phyloP scores from a whole-genome alignment of 2,329 filamentous ascomycete species.

The Phoma herbarum region DNA sequence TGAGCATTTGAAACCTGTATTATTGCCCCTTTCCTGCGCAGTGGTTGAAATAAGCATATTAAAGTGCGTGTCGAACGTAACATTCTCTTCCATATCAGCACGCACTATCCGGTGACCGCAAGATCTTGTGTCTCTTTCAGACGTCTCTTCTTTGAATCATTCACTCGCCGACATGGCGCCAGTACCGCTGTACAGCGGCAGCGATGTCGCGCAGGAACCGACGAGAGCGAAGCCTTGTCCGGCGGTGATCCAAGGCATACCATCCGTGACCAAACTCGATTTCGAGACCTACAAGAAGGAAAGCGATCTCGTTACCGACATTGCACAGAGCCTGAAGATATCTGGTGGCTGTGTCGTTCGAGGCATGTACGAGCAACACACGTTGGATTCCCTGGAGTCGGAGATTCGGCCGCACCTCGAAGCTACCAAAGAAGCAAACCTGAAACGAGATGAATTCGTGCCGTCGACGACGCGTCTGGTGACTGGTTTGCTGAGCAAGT shows the following conservation, averaged over 20 bases:
- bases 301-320: neutral
- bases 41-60: neutral
- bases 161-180: neutral
- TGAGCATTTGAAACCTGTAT: neutral
- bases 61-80: too few relatives aligned
- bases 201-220: neutral
- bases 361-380: neutral
- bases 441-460: neutral
- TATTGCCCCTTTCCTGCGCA: neutral
- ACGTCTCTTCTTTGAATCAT: neutral
- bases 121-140: neutral
- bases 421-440: neutral
- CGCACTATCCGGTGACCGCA: too few relatives aligned
- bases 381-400: neutral
- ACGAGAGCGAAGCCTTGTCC: neutral
- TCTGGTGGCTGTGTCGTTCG: conserved; percentile 1
- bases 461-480: neutral
- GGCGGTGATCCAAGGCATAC: neutral
- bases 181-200: neutral
- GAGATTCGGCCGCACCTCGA: neutral
- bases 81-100: too few relatives aligned
- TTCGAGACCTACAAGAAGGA: neutral
- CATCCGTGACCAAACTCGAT: neutral
- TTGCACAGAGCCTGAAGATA: neutral
- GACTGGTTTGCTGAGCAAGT: neutral